These are phyloP conservation scores for Abelmoschus esculentus DNA, from an alignment of 345 rosid species.

Conservation along the genomic window DNA sequence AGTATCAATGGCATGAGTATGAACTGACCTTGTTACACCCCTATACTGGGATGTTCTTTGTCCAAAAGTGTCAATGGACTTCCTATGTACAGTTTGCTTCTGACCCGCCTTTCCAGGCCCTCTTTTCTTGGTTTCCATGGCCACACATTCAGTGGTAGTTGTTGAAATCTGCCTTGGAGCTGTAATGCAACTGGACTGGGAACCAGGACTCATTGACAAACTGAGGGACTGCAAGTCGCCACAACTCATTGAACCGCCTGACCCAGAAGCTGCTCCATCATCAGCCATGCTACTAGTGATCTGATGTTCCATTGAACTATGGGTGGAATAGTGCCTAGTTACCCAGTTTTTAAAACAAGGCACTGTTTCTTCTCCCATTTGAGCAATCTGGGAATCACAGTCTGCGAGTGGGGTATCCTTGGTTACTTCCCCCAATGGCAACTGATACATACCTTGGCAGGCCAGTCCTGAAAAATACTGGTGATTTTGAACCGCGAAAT, in stretches of 20 bases:
- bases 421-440: constrained; percentile 23
- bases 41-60: constrained; percentile 84
- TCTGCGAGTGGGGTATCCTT: constrained; percentile 25
- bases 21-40: constrained; percentile 65
- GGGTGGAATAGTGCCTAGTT: constrained; percentile 24
- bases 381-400: constrained; percentile 26
- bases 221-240: constrained; percentile 50
- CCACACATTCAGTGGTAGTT: constrained; percentile 29
- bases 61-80: constrained; percentile 75
- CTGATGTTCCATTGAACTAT: constrained; percentile 28
- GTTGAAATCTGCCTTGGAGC: constrained; percentile 42
- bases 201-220: constrained; percentile 67
- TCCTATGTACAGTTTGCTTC: constrained; percentile 69
- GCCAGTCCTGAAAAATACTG: constrained; percentile 27
- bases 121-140: constrained; percentile 54
- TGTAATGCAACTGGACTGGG: constrained; percentile 53
- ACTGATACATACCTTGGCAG: constrained; percentile 28
- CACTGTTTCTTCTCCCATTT: constrained; percentile 19
- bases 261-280: constrained; percentile 16
- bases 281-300: constrained; percentile 20
- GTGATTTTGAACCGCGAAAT: constrained; percentile 26
- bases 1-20: neutral
- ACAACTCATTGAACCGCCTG: constrained; percentile 28
- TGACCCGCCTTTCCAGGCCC: constrained; percentile 39
- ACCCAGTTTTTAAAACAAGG: constrained; percentile 38